Evolutionary conservation across 495 filamentous ascomycete species (phyloP), one percentile per base, ranked within the genome.

Genomic region (Penicillium egyptiacum): DNA sequence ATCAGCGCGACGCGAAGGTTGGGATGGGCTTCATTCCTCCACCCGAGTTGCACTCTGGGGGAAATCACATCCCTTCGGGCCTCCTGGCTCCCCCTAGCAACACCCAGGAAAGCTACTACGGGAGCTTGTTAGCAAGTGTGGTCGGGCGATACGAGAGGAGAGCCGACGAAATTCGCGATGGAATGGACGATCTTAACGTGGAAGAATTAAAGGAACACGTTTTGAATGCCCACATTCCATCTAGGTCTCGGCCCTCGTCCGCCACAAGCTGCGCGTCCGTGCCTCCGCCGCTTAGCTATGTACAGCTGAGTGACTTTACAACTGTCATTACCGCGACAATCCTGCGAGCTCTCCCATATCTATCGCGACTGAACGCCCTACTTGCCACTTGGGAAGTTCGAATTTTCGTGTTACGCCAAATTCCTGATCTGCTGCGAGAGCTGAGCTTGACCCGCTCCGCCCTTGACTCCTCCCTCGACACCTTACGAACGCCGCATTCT

Each of bases 201-300:
- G 92, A 96, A 59, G 92, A 95, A 62, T 84, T 98, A 63, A 97
- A 97, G 75, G 82, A 80, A 46, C 90, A 92, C 69, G 89, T 98
- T 59, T 76, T 96, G 54, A 85, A 88, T 77, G 88, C 86, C 55
- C 87, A 94, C 75, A 82, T 86, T 68, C 75, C 72, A 57, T 76
- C 75, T 31, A 74, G 77, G 43, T 84, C 83, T 57, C 78, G 80
- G 54, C 80, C 79, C 50, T 77, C 78, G 37, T 82, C 80, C 23
- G 73, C 74, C 67, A 76, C 83, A 68, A 81, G 77, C 61, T 71
- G 72, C 54, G 63, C 70, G 63, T 76, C 82, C 69, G 66, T 75
- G 68, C 84, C 78, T 55, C 79, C 82, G 56, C 74, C 77, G 44
- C 81, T 81, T 72, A 68, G 74, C 68, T 69, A 83, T 79, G 67